Evolutionary conservation across 2,329 filamentous ascomycete species (phyloP).

Genomic region (Apiospora malaysiana): DNA sequence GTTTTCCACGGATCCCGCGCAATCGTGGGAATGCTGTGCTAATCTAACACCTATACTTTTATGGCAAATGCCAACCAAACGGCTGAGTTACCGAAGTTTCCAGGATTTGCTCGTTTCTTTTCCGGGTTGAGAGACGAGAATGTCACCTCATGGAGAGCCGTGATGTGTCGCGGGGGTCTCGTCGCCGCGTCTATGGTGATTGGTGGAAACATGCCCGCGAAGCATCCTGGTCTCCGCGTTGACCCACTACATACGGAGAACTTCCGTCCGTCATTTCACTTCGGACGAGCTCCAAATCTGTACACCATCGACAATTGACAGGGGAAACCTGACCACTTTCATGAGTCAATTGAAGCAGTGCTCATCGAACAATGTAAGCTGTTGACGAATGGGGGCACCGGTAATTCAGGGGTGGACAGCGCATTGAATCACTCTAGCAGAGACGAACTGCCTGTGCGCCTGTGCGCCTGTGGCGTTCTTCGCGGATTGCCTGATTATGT

Average conservation of each 20-base stretch:
- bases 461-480: neutral
- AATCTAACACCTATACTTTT: neutral
- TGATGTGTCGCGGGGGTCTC: constrained; percentile 14
- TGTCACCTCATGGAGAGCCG: neutral
- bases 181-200: constrained; percentile 11
- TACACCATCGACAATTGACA: neutral
- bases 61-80: neutral
- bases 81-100: neutral
- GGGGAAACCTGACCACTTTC: too few species aligned
- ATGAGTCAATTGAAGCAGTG: neutral
- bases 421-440: neutral
- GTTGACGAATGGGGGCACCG: neutral
- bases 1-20: neutral
- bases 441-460: neutral
- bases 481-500: neutral
- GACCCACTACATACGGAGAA: neutral
- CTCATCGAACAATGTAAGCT: neutral
- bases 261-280: neutral
- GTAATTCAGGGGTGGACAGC: neutral
- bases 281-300: neutral
- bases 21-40: neutral
- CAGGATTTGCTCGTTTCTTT: neutral
- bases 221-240: neutral
- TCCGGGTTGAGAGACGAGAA: neutral
- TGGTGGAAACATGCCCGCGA: neutral